Base-by-base conservation (phyloP, 805 yeast genomes). In the Clavispora phyllophila region DNA sequence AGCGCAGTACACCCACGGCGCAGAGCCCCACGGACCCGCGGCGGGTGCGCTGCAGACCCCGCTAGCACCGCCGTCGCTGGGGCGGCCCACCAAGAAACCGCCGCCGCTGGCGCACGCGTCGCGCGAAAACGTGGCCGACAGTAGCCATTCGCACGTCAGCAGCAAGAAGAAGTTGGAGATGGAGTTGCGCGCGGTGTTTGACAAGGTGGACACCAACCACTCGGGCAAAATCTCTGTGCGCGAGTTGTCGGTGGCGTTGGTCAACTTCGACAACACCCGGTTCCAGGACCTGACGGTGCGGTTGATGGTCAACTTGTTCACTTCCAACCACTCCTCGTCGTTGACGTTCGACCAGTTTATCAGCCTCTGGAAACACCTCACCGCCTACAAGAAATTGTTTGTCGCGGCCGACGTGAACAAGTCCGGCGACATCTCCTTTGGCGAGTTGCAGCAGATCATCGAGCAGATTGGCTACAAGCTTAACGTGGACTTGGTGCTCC, bases 401-500 rank as follows among this genome's bases (percentile, higher is more conserved):
- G 72, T 77, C 39, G 74, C 74, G 50, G 82, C 80, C 38, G 89
- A 84, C 51, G 53, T 67, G n/a, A 76, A 80, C 56, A 66, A 66
- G 45, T 75, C 77, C 35, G 81, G 82, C 1, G 76, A 73, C 48
- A 80, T 83, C 35, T 73, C 81, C n/a, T 75, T 78, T 52, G 81
- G 81, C 22, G 89, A 84, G 61, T 83, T 76, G 56, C 76, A 76
- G 49, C 66, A 72, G 10, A 79, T 86, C 29, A 60, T 84, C 32
- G 75, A 73, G 39, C 80, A 82, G 44, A 82, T 83, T 46, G 88
- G 88, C 2, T 84, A 82, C 63, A 71, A 75, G 36, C 62, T 84
- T 37, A 74, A 80, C 41, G 70, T 77, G 14, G 77, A 73, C 50
- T 70, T 80, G 49, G 80, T 79, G 20, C 67, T 76, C 36, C 78